Evolutionary conservation across 257 asterid genomes (phyloP), one percentile per base, ranked within the genome.

Genomic region (Echium plantagineum): DNA sequence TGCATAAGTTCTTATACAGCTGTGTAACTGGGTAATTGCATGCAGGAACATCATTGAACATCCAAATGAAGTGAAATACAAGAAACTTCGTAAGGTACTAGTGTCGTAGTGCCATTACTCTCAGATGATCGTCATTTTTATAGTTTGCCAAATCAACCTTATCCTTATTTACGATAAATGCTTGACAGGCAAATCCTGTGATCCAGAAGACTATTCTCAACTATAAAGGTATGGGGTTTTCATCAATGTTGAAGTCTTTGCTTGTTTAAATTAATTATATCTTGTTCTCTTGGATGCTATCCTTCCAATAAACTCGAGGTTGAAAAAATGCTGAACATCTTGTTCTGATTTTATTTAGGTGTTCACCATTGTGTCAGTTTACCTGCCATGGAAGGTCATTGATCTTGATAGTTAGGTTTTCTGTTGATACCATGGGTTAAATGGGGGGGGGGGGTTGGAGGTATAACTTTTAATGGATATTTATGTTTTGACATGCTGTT

Each of bases 31-130:
- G 46, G 9, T 57, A 60, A 59, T 61, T 77, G 49, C 52, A 28
- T 69, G 79, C 94, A 93, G 98, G 75, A 93, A 88, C 74, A 72
- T n/a, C n/a, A n/a, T n/a, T n/a, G n/a, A n/a, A n/a, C n/a, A n/a
- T n/a, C n/a, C n/a, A n/a, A n/a, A n/a, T 68, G 94, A 86, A 46
- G 60, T 74, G 70, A 88, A 88, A 80, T 91, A 76, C 75, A 85
- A 77, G 72, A 88, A 70, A 75, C 79, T 91, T 62, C 81, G 96
- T 52, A 91, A 88, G 97, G 95, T 88, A 65, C 17, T 31, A 30
- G 19, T 3, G 48, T n/a, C n/a, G n/a, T n/a, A n/a, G n/a, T 19
- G 32, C 20, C n/a, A 16, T 1, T 15, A 31, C 15, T 57, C 17
- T 2, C 46, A 55, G 19, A 1, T 55, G 6, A 22, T n/a, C n/a